Base-by-base conservation (phyloP, 2,329 filamentous ascomycete species). In the Dichotomopilus funicola region DNA sequence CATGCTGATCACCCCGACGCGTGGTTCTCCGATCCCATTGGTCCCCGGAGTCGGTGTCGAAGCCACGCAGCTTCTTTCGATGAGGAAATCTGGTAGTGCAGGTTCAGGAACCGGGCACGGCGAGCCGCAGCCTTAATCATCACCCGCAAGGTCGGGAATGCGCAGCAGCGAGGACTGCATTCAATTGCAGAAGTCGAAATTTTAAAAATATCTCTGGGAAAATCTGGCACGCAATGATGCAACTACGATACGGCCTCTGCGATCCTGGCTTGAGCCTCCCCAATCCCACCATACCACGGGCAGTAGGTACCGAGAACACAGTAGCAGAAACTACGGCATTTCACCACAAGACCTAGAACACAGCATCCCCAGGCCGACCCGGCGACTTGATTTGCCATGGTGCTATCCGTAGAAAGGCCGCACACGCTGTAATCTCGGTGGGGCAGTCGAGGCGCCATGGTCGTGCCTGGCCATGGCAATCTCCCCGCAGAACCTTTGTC, bases 191-290 rank as follows among this genome's bases (percentile, higher is more conserved):
- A 56, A 61, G 54, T 58, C 57, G 58, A 52, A 57, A 50, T 19
- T 34, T 46, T 63, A 65, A 65, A 65, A 65, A 65, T 65, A 65
- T 60, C 58, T 53, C 52, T 54, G 55, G 55, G 56, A 48, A 59
- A 54, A 62, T 61, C 56, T 59, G 57, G 55, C 59, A 61, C 61
- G 57, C 55, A 50, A 49, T 57, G 55, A 62, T 63, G 58, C 56
- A 56, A 61, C 56, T 56, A 55, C 43, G 53, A 59, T 45, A 49
- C 51, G 36, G 50, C 52, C 42, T 53, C 49, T 59, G 61, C 35
- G 58, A 56, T 54, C 41, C 55, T 34, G 60, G 19, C 54, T 60
- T 60, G 57, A 64, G 59, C 62, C 62, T 63, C 61, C 61, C 57
- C 61, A 55, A 57, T 53, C 51, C 45, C 19, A 11, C 27, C 19